A percentile compares a stretch with the other conserved stretches of the same genome.
Evolutionary conservation across 202 grass and related monocot genomes (phyloP).

Genomic region (Cymbopogon flexuosus): DNA sequence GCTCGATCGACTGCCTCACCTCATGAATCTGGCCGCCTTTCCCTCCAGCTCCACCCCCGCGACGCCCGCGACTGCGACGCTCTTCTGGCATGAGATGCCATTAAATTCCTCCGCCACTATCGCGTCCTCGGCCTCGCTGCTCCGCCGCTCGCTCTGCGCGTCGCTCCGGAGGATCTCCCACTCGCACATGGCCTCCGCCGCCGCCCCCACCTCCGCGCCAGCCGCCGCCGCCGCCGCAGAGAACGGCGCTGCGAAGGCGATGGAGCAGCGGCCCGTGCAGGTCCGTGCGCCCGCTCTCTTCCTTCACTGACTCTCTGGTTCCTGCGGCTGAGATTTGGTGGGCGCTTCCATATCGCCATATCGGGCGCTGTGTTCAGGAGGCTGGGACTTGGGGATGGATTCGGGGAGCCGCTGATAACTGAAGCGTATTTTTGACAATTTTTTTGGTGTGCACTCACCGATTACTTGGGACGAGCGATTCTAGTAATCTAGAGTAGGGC

Average conservation of each 20-base stretch:
- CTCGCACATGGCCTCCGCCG: conserved; percentile 15
- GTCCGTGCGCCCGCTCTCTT: conserved; percentile 6
- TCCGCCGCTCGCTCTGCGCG: conserved; percentile 37
- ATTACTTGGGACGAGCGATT: background rate
- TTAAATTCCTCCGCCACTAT: conserved; percentile 33
- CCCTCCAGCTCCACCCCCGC: background rate
- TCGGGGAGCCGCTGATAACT: background rate
- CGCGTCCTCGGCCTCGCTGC: background rate
- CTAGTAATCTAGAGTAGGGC: too few relatives aligned
- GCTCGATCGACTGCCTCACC: background rate
- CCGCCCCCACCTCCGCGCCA: conserved; percentile 25
- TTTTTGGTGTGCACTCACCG: background rate
- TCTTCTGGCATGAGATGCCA: conserved; percentile 43
- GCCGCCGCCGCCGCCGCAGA: background rate
- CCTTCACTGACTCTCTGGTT: background rate
- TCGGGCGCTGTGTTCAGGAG: background rate
- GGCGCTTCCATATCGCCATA: background rate
- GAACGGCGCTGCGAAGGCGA: conserved; percentile 20
- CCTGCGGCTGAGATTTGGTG: background rate
- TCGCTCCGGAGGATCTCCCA: conserved; percentile 32
- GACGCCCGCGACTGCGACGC: background rate
- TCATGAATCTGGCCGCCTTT: conserved; percentile 50
- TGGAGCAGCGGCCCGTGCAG: conserved; percentile 42
- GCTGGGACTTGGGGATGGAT: background rate
- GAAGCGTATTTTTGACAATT: background rate